Evolutionary conservation across 768 basidiomycete species (phyloP).

Genomic region (Pleurotus citrinopileatus): DNA sequence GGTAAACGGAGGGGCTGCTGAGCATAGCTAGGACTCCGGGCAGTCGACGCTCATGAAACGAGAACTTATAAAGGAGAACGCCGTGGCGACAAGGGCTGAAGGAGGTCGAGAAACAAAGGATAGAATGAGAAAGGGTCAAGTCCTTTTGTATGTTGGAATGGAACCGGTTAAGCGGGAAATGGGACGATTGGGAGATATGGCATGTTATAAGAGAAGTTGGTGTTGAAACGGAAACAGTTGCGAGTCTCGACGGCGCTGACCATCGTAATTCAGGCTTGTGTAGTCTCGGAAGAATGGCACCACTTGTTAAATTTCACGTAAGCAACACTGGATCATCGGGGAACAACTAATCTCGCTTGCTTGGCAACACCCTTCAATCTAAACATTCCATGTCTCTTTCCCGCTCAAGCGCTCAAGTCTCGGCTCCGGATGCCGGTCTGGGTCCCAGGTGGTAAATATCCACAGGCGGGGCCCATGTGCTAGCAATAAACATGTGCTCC

Average conservation of each 20-base stretch:
- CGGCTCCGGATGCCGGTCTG: no score
- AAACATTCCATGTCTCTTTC: slow-evolving; percentile 1
- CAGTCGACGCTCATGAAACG: not conserved
- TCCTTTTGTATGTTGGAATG: not conserved
- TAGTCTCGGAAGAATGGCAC: slow-evolving; percentile 28
- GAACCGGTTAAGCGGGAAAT: slow-evolving; percentile 1
- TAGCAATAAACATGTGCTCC: no score
- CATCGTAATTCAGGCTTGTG: slow-evolving; percentile 11
- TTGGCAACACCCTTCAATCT: not conserved
- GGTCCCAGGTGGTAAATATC: no score
- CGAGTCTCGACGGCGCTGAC: slow-evolving; percentile 13
- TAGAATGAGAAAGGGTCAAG: not conserved
- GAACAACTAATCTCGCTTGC: slow-evolving; percentile 1
- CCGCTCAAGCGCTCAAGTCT: no score
- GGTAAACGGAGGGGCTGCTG: not conserved
- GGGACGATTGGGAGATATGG: slow-evolving; percentile 6
- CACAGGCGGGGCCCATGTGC: no score
- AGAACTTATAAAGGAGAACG: not conserved
- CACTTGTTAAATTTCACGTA: slow-evolving; percentile 35
- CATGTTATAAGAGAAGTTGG: slow-evolving; percentile 4
- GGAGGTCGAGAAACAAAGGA: not conserved
- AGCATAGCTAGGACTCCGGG: slow-evolving; percentile 3
- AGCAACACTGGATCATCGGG: slow-evolving; percentile 14
- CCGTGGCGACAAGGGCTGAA: not conserved
- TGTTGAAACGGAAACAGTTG: slow-evolving; percentile 22